phyloP scores from a whole-genome alignment of 2,329 filamentous ascomycete genomes.

The Alternaria angustiovoidea region DNA sequence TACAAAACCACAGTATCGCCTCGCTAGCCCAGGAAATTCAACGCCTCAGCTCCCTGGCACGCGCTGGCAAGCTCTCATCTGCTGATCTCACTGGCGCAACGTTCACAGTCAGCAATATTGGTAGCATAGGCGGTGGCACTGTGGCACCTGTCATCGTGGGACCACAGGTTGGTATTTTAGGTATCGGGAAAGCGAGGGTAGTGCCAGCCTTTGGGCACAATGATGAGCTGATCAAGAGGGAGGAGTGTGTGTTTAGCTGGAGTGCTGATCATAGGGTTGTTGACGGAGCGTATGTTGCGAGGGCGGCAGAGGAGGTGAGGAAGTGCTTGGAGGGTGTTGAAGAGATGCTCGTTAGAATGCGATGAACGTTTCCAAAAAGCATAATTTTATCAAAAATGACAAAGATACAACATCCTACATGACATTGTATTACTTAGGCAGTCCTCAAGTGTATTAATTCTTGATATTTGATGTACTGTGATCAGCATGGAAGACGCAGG shows the following conservation, averaged over 20 bases:
- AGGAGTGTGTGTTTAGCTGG: slow-evolving; percentile 93
- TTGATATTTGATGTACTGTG: not conserved
- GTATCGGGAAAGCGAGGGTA: slow-evolving; percentile 80
- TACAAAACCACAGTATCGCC: slow-evolving; percentile 77
- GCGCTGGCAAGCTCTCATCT: slow-evolving; percentile 75
- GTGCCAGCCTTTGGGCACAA: slow-evolving; percentile 77
- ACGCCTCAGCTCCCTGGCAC: slow-evolving; percentile 76
- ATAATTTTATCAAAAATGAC: not conserved
- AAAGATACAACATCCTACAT: not conserved
- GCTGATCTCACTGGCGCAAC: slow-evolving; percentile 85
- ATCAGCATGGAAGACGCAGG: not conserved
- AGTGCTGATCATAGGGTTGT: slow-evolving; percentile 93
- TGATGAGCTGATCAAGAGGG: slow-evolving; percentile 71
- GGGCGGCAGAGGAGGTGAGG: slow-evolving; percentile 83
- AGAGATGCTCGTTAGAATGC: slow-evolving; percentile 77
- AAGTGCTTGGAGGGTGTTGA: slow-evolving; percentile 84
- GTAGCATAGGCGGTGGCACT: slow-evolving; percentile 91
- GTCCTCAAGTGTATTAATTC: not conserved
- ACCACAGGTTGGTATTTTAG: slow-evolving; percentile 89
- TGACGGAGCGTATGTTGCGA: slow-evolving; percentile 92
- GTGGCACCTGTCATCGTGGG: slow-evolving; percentile 91
- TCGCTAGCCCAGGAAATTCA: slow-evolving; percentile 79
- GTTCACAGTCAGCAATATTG: slow-evolving; percentile 96
- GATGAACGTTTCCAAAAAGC: slow-evolving; percentile 10
- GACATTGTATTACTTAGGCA: not conserved